These are phyloP conservation scores for Citrullus amarus DNA, from an alignment of 306 rosid genomes.

Conservation along the genomic window DNA sequence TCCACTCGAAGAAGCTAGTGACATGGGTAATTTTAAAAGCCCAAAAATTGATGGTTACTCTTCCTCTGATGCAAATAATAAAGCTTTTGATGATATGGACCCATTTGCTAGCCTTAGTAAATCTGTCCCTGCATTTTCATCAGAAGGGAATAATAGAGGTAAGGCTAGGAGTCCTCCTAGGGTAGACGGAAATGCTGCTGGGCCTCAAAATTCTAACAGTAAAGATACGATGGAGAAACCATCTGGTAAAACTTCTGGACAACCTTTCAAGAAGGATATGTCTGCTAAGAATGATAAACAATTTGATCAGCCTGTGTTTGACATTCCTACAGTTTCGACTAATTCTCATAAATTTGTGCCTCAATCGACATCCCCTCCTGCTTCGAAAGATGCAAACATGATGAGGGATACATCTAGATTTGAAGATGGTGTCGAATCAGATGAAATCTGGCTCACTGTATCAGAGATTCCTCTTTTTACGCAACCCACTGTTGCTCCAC, in stretches of 20 bases:
- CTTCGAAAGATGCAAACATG: conserved; percentile 33
- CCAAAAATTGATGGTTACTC: conserved; percentile 32
- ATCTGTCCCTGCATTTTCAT: conserved; percentile 63
- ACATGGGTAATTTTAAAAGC: conserved; percentile 49
- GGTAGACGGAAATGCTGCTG: conserved; percentile 29
- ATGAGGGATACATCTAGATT: conserved; percentile 45
- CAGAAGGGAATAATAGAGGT: conserved; percentile 47
- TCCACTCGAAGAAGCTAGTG: conserved; percentile 67
- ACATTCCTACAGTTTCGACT: conserved; percentile 48
- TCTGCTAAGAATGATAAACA: conserved; percentile 39
- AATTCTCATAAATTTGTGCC: conserved; percentile 45
- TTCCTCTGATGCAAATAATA: conserved; percentile 43
- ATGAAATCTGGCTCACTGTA: conserved; percentile 82
- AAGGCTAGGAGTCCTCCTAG: conserved; percentile 44
- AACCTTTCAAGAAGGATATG: conserved; percentile 38
- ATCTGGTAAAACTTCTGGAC: conserved; percentile 46
- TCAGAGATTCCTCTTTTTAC: conserved; percentile 91
- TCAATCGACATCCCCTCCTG: conserved; percentile 57
- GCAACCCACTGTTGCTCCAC: conserved; percentile 90
- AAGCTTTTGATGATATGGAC: conserved; percentile 49
- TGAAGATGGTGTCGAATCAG: conserved; percentile 52
- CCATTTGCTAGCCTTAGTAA: conserved; percentile 85
- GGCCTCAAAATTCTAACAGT: conserved; percentile 24
- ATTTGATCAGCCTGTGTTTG: conserved; percentile 43
- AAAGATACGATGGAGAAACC: conserved; percentile 44